Conservation (phyloP, 179 eudicot genomes). For the Carnegiea gigantea region DNA sequence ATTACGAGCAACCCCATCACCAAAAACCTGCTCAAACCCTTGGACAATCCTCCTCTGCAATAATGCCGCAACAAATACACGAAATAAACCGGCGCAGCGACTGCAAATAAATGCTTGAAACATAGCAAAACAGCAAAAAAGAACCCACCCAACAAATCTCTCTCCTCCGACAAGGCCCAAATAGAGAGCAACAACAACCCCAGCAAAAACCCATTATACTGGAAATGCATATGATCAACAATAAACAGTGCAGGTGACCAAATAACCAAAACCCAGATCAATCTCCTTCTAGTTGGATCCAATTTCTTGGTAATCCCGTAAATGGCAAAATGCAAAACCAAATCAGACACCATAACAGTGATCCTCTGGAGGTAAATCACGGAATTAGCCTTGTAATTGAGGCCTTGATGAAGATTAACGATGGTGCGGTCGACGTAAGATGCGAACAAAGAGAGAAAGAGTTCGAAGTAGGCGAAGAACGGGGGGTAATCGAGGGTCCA, state of each 20-base stretch:
- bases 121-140: conserved; percentile 76
- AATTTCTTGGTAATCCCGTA: conserved; percentile 41
- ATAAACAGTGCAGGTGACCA: conserved; percentile 79
- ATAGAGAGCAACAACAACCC: conserved; percentile 73
- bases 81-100: conserved; percentile 92
- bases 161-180: conserved; percentile 62
- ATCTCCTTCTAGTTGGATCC: conserved; percentile 27
- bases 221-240: conserved; percentile 94
- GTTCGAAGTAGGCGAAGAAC: conserved; percentile 79
- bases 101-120: conserved; percentile 93
- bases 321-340: conserved; percentile 39
- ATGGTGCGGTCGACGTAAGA: conserved; percentile 55
- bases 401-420: conserved; percentile 56
- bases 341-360: conserved; percentile 59
- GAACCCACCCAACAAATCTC: conserved; percentile 83
- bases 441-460: conserved; percentile 57
- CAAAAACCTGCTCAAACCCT: conserved; percentile 62
- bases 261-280: conserved; percentile 78
- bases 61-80: conserved; percentile 90
- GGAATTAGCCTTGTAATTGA: conserved; percentile 45
- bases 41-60: conserved; percentile 67
- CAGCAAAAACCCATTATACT: conserved; percentile 90
- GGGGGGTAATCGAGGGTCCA: conserved; percentile 99
- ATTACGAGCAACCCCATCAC: conserved; percentile 58
- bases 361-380: conserved; percentile 54